Evolutionary conservation across 768 basidiomycete species (phyloP).

Genomic region (Serendipita sp.): DNA sequence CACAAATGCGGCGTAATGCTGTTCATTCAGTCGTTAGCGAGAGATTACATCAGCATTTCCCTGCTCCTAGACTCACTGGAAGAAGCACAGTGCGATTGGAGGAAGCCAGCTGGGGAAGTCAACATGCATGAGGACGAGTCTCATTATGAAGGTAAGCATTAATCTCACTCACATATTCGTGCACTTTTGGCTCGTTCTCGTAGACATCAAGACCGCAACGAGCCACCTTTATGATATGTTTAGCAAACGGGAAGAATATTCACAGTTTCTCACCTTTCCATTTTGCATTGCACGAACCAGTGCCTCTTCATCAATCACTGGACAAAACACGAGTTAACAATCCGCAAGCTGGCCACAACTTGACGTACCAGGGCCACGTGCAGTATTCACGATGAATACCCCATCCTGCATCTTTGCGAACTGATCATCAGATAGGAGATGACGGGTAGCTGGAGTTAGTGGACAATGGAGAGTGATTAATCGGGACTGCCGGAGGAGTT

Average conservation of each 20-base stretch:
- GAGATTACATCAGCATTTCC: no score
- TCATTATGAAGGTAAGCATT: neutral
- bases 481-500: constrained; percentile 16
- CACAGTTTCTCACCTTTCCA: neutral
- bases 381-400: constrained; percentile 1
- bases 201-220: neutral
- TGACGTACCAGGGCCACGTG: constrained; percentile 4
- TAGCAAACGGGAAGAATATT: no score
- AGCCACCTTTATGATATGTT: neutral
- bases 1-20: neutral
- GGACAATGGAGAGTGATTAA: constrained; percentile 18
- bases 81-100: neutral
- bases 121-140: neutral
- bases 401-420: constrained; percentile 43
- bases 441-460: constrained; percentile 15
- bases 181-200: neutral
- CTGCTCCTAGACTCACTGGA: neutral
- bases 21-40: neutral
- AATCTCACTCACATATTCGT: neutral
- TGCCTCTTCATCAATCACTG: constrained; percentile 8
- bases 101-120: neutral
- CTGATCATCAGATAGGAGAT: constrained; percentile 57
- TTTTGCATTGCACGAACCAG: neutral
- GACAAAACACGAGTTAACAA: neutral
- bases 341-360: neutral